A percentile compares a stretch with the other conserved stretches of the same genome.
These are phyloP conservation scores for Eucalyptus pumila DNA, from an alignment of 345 rosid species.

Conservation along the genomic window DNA sequence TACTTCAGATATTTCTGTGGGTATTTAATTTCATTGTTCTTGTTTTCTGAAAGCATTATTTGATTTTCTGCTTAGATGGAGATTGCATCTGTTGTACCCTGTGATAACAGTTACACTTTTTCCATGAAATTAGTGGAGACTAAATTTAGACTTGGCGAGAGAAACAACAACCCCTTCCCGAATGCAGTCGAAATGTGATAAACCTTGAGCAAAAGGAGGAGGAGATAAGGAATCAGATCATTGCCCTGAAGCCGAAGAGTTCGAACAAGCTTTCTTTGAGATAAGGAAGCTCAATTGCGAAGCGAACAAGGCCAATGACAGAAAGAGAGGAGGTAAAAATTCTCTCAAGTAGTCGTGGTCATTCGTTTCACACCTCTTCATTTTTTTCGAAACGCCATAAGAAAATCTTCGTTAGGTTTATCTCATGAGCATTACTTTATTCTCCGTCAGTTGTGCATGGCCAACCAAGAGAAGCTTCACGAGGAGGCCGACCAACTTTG, in stretches of 20 bases:
- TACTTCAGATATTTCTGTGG: background rate
- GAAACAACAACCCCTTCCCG: background rate
- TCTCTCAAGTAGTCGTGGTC: background rate
- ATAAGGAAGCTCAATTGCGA: conserved; percentile 42
- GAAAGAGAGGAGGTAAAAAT: conserved; percentile 70
- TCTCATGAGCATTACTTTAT: background rate
- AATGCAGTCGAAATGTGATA: conserved; percentile 52
- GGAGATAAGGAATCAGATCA: conserved; percentile 78
- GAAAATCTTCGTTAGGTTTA: background rate
- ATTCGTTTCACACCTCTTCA: background rate
- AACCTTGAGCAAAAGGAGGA: conserved; percentile 85
- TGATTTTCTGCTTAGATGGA: background rate
- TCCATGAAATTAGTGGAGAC: no score
- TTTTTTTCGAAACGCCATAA: background rate
- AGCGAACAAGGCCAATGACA: conserved; percentile 54
- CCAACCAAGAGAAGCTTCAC: conserved; percentile 88
- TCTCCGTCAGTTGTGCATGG: conserved; percentile 45
- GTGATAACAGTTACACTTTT: background rate
- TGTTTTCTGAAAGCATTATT: background rate
- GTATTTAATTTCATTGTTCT: background rate
- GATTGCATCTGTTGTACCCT: background rate
- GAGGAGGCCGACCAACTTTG: conserved; percentile 82
- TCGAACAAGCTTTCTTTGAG: conserved; percentile 60
- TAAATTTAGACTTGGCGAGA: no score
- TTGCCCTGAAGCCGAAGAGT: conserved; percentile 72